Conservation (phyloP, 2,329 filamentous ascomycete genomes). For the Ophiosphaerella narmari region DNA sequence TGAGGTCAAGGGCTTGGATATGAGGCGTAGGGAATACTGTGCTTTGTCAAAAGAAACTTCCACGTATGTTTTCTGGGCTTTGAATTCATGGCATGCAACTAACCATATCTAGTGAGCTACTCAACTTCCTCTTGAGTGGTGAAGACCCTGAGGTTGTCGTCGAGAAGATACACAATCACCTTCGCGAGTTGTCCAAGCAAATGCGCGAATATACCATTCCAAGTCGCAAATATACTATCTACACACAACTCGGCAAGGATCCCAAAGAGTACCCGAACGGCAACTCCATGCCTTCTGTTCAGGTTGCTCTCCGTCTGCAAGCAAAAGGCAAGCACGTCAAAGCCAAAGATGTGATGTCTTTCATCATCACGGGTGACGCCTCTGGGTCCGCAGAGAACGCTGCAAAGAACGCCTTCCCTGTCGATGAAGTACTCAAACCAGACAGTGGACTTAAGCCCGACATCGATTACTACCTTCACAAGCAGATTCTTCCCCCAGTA, state of each 20-base stretch:
- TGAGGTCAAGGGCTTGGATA: slow-evolving; percentile 97
- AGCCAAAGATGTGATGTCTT: slow-evolving; percentile 94
- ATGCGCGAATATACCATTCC: slow-evolving; percentile 83
- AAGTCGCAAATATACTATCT: slow-evolving; percentile 91
- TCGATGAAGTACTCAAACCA: slow-evolving; percentile 80
- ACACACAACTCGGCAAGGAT: slow-evolving; percentile 93
- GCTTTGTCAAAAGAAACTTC: slow-evolving; percentile 94
- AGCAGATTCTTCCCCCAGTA: slow-evolving; percentile 97
- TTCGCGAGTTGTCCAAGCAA: slow-evolving; percentile 79
- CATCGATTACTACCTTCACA: slow-evolving; percentile 97
- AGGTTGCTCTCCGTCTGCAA: slow-evolving; percentile 88
- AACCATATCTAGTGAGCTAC: slow-evolving; percentile 61
- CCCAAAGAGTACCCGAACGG: slow-evolving; percentile 94
- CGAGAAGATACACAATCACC: slow-evolving; percentile 88
- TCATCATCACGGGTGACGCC: slow-evolving; percentile 79
- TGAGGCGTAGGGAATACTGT: slow-evolving; percentile 97
- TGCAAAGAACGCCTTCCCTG: slow-evolving; percentile 86
- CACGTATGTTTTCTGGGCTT: slow-evolving; percentile 47
- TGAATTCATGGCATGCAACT: too few relatives aligned
- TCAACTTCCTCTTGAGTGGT: slow-evolving; percentile 94
- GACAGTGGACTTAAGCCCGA: slow-evolving; percentile 80
- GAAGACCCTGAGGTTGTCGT: slow-evolving; percentile 89
- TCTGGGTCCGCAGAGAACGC: slow-evolving; percentile 69
- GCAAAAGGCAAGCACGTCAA: slow-evolving; percentile 85
- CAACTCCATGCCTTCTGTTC: slow-evolving; percentile 94